Base-by-base conservation (phyloP, 148 eudicot species). In the Oxyria digyna region DNA sequence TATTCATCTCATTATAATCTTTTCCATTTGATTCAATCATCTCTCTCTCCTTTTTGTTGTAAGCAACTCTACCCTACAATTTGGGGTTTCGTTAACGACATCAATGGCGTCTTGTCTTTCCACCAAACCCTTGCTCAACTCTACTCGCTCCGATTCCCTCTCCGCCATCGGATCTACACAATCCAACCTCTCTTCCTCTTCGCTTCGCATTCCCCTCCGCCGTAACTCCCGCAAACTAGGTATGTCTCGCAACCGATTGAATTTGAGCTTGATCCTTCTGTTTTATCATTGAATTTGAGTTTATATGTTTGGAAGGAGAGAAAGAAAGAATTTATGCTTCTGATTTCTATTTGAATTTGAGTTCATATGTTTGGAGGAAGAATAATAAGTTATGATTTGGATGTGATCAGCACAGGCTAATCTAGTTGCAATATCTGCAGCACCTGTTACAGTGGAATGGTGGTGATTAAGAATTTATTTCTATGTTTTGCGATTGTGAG, bases 61-160 rank as follows among this genome's bases (percentile, higher is more conserved):
- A 46, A 21, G 52, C 21, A 17, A 46, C 62, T 52, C 15, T 23
- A 9, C 62, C 62, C 62, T 52, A 11, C 31, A 52, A 52, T 52
- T 52, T 23, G 27, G 3, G 31, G 31, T 21, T 52, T 52, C 24
- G 27, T 12, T 52, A 52, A 52, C 62, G 21, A 27, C 49, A 46
- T 33, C 73, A 67, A 82, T 83, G 89, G 84, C 90, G 77, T 85
- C 86, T 35, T 87, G 85, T 71, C 80, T 91, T 55, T 74, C 84
- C n/a, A 69, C 90, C 68, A 91, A 88, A 48, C 80, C 78, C 4
- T 85, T 88, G 17, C 70, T 88, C 52, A 86, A 87, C 18, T 73
- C 83, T 63, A 57, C 79, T 10, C 55, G 72, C 38, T 54, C 82
- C n/a, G 82, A 71, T 29, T 48, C 70, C 23, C 69, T 76, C 7